Evolutionary conservation across 139 green algal species (phyloP).

Genomic region (Micractinium sp.): DNA sequence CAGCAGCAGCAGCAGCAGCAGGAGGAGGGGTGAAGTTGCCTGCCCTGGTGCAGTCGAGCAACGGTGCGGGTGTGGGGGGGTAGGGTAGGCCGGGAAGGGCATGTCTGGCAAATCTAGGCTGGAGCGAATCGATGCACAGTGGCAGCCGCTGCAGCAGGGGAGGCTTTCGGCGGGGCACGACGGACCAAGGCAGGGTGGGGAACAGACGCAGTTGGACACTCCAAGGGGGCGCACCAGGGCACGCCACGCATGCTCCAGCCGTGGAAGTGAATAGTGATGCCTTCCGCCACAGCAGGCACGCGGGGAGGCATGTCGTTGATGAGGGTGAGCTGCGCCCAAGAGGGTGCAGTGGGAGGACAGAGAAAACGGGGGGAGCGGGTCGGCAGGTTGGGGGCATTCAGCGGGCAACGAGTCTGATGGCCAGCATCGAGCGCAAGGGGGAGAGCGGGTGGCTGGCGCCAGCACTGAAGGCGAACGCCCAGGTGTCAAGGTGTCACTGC

Average conservation of each 20-base stretch:
- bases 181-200: no score
- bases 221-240: neutral
- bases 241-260: slow-evolving; percentile 51
- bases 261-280: slow-evolving; percentile 66
- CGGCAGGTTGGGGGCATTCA: neutral
- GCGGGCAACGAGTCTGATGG: neutral
- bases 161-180: neutral
- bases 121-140: no score
- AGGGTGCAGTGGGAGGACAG: neutral
- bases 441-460: neutral
- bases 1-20: neutral
- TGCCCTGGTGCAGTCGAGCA: no score
- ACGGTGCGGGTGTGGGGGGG: no score
- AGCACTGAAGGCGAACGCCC: no score
- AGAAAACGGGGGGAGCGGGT: neutral
- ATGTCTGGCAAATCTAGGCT: no score
- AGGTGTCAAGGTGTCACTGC: no score
- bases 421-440: neutral
- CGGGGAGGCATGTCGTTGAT: slow-evolving; percentile 50
- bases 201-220: no score
- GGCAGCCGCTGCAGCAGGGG: neutral
- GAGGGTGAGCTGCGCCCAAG: slow-evolving; percentile 44
- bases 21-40: no score
- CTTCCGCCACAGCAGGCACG: slow-evolving; percentile 41
- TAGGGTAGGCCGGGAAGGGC: no score